Evolutionary conservation across 2,329 filamentous ascomycete species (phyloP).

Genomic region (Seiridium unicorne): DNA sequence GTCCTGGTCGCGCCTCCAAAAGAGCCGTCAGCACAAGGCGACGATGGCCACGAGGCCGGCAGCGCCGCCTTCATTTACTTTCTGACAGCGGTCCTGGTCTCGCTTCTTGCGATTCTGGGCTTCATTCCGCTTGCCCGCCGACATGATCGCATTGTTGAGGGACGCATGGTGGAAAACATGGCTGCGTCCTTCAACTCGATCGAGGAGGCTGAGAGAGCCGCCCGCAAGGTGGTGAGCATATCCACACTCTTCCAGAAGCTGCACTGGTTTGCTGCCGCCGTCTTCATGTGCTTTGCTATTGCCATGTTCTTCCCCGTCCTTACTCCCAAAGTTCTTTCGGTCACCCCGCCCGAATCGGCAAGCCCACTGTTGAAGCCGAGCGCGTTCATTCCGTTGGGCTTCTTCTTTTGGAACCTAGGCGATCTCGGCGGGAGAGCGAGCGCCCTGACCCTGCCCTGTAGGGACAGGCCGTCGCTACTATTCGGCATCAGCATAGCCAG

Average conservation of each 20-base stretch:
- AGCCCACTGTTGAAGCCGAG: slow-evolving; percentile 65
- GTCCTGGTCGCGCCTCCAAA: slow-evolving; percentile 61
- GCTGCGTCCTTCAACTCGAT: slow-evolving; percentile 48
- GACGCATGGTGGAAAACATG: slow-evolving; percentile 46
- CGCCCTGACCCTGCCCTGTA: slow-evolving; percentile 53
- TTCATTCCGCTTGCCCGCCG: slow-evolving; percentile 72
- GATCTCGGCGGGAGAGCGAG: slow-evolving; percentile 76
- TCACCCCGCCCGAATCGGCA: slow-evolving; percentile 36
- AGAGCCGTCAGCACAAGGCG: slow-evolving; percentile 31
- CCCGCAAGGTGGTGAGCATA: slow-evolving; percentile 53
- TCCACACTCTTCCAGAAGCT: slow-evolving; percentile 72
- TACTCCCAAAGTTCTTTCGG: slow-evolving; percentile 65
- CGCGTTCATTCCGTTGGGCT: slow-evolving; percentile 85
- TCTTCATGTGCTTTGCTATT: slow-evolving; percentile 77
- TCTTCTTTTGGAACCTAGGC: slow-evolving; percentile 91
- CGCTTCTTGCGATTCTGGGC: slow-evolving; percentile 64
- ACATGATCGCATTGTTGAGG: slow-evolving; percentile 52
- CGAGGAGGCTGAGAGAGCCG: slow-evolving; percentile 51
- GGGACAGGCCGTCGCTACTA: slow-evolving; percentile 62
- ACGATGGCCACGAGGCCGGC: slow-evolving; percentile 34
- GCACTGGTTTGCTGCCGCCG: slow-evolving; percentile 71
- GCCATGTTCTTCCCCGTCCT: slow-evolving; percentile 97
- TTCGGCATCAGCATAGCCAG: slow-evolving; percentile 68
- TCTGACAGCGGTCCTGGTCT: slow-evolving; percentile 78
- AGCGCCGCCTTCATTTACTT: slow-evolving; percentile 89